Conservation (phyloP, 1,284 basidiomycete genomes). For the Anthracocystis panici-leucophaei region DNA sequence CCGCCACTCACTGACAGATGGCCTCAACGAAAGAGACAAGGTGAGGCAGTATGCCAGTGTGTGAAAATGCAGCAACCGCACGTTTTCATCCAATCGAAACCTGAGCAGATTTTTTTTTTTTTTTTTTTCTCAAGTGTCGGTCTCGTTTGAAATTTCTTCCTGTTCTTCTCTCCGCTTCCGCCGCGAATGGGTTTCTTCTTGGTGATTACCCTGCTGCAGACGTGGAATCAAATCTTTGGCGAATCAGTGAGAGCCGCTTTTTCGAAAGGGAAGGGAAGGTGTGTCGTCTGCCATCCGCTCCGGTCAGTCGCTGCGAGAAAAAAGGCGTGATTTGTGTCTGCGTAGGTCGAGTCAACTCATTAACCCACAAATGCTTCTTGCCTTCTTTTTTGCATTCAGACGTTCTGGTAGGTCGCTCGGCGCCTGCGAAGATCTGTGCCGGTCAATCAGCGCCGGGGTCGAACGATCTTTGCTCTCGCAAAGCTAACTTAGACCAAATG, state of each 20-base stretch:
- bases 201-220: slow-evolving; percentile 11
- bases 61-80: slow-evolving; percentile 8
- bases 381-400: not conserved
- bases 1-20: not conserved
- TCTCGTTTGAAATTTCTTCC: slow-evolving; percentile 1
- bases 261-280: not conserved
- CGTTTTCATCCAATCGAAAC: slow-evolving; percentile 29
- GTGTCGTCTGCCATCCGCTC: slow-evolving; percentile 37
- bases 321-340: slow-evolving; percentile 24
- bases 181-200: slow-evolving; percentile 8
- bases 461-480: slow-evolving; percentile 1
- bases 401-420: slow-evolving; percentile 14
- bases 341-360: slow-evolving; percentile 7
- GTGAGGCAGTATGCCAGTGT: slow-evolving; percentile 5
- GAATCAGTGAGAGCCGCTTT: slow-evolving; percentile 13
- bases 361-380: not conserved
- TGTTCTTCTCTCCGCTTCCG: slow-evolving; percentile 6
- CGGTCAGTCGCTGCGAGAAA: not conserved
- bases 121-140: not conserved
- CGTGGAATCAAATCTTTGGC: slow-evolving; percentile 15
- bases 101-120: slow-evolving; percentile 36
- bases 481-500: not conserved
- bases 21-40: slow-evolving; percentile 7
- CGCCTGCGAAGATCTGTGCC: not conserved
- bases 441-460: not conserved